Base-by-base conservation (phyloP, 2,329 filamentous ascomycete species). In the Endocalyx cinctus region DNA sequence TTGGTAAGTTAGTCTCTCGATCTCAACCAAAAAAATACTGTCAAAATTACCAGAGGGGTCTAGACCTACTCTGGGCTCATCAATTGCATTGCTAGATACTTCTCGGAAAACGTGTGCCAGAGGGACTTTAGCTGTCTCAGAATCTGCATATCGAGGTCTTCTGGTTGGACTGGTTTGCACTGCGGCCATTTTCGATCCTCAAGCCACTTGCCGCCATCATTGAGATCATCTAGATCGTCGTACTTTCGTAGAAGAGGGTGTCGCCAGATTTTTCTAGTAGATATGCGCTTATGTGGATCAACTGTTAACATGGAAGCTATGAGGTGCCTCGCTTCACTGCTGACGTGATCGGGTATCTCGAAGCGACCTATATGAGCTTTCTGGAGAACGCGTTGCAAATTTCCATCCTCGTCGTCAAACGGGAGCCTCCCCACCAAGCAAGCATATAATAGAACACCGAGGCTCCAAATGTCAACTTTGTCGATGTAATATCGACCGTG, bases 391-490 rank as follows among this genome's bases (percentile, higher is more conserved):
- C 70, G 62, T 10, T 69, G 66, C 34, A 86, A 61, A 48, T 84
- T 69, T 5, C 38, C 40, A 12, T 42, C 25, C 12, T 73, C 66
- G 29, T 81, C 74, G 44, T 88, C 82, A 47, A 96, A 98, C 1
- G 92, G 92, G 2, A 95, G 76, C 17, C 76, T 79, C 2, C 87
- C 88, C 16, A 84, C 84, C 15, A 98, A 70, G 64, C 94, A 81
- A 10, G 88, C 89, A 56, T 84, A 98, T 1, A 98, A 66, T 35
- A 94, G 89, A 29, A 94, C 84, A 2, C 88, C 88, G 58, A 88
- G 79, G 55, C 89, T 96, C 92, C 92, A 98, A 29, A 96, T 84
- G 52, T 98, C 92, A 6, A 87, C 87, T 52, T 80, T 82, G 33
- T 87, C 84, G 10, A 90, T 92, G 35, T 83, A 80, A 56, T 98